A percentile compares a stretch with the other conserved stretches of the same genome.
Evolutionary conservation across 2,329 filamentous ascomycete genomes (phyloP).

Genomic region (Neoascochyta sp.): DNA sequence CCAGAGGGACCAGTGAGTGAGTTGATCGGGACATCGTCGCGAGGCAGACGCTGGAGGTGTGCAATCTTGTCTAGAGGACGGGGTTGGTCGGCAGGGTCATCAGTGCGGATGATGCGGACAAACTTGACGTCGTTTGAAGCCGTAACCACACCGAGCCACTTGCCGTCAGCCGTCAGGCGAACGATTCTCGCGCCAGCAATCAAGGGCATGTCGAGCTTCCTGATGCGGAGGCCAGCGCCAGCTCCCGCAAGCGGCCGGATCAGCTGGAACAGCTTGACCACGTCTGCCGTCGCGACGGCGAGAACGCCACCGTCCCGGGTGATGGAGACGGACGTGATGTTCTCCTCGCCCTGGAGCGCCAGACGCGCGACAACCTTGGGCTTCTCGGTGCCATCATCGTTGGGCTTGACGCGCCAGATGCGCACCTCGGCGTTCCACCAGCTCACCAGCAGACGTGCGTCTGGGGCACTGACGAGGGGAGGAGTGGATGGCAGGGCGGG

Average conservation of each 20-base stretch:
- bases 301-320: slow-evolving; percentile 69
- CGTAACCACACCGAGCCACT: slow-evolving; percentile 61
- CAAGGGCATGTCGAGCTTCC: slow-evolving; percentile 63
- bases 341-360: slow-evolving; percentile 62
- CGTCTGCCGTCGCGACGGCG: slow-evolving; percentile 68
- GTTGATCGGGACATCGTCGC: slow-evolving; percentile 23
- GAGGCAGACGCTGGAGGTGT: slow-evolving; percentile 39
- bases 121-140: slow-evolving; percentile 45
- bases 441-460: slow-evolving; percentile 72
- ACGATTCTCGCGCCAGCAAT: slow-evolving; percentile 67
- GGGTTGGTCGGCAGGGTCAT: slow-evolving; percentile 35
- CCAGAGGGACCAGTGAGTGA: slow-evolving; percentile 62
- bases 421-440: slow-evolving; percentile 91
- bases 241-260: slow-evolving; percentile 50
- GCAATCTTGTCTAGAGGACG: slow-evolving; percentile 38
- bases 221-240: slow-evolving; percentile 63
- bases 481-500: slow-evolving; percentile 79
- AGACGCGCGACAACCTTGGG: slow-evolving; percentile 42
- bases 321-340: slow-evolving; percentile 72
- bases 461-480: slow-evolving; percentile 67
- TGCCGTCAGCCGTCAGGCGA: slow-evolving; percentile 64
- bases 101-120: slow-evolving; percentile 48
- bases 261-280: slow-evolving; percentile 74
- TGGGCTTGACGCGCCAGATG: slow-evolving; percentile 65
- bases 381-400: slow-evolving; percentile 46